Conservation (phyloP, 306 rosid genomes). For the Sindora glabra region DNA sequence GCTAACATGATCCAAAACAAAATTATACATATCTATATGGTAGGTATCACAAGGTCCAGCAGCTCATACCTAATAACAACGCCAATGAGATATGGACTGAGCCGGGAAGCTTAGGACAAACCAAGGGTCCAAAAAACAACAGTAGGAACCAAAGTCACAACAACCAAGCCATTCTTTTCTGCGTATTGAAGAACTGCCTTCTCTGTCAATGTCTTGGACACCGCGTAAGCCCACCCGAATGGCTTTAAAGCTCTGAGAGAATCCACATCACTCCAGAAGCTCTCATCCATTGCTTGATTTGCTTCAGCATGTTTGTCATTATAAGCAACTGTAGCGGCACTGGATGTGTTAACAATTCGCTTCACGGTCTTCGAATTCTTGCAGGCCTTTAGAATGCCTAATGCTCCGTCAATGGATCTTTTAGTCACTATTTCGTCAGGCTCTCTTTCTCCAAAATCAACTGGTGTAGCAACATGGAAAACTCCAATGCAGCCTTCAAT, state of each 20-base stretch:
- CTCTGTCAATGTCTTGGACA: constrained; percentile 53
- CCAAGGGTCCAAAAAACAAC: constrained; percentile 48
- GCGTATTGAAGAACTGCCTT: constrained; percentile 32
- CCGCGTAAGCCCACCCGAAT: constrained; percentile 20
- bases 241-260: constrained; percentile 4
- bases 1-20: not conserved
- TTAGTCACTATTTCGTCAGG: constrained; percentile 34
- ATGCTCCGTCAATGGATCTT: constrained; percentile 35
- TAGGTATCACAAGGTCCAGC: not conserved
- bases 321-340: constrained; percentile 22
- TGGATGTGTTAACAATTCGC: constrained; percentile 56
- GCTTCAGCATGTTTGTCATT: not conserved
- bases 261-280: constrained; percentile 45
- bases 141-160: constrained; percentile 41
- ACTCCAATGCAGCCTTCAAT: constrained; percentile 47
- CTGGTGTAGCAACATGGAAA: constrained; percentile 47
- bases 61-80: constrained; percentile 30
- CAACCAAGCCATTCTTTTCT: constrained; percentile 40
- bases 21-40: no score
- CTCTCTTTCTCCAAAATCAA: constrained; percentile 25
- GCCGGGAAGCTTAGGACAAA: constrained; percentile 44
- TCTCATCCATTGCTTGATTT: constrained; percentile 35
- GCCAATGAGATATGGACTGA: constrained; percentile 26
- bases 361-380: constrained; percentile 34
- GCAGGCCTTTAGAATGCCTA: constrained; percentile 43